A percentile compares a stretch with the other conserved stretches of the same genome.
Conservation (phyloP, 495 filamentous ascomycete genomes). For the Xylaria palmicola region DNA sequence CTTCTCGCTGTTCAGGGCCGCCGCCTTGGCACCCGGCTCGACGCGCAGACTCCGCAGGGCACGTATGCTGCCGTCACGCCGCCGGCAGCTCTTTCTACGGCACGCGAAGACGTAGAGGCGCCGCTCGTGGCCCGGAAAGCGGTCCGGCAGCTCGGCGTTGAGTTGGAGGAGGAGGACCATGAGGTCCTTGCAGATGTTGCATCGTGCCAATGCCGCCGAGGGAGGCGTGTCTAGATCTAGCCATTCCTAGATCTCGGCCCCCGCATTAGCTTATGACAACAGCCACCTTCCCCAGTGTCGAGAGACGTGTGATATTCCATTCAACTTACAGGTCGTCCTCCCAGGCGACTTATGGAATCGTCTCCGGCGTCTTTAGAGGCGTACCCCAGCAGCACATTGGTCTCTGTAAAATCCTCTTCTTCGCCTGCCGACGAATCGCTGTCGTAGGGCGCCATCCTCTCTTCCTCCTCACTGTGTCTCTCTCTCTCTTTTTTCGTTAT, state of each 20-base stretch:
- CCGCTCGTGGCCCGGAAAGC: constrained; percentile 81
- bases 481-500: not conserved
- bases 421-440: constrained; percentile 79
- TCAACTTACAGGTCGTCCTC: constrained; percentile 75
- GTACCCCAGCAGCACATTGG: constrained; percentile 88
- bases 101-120: constrained; percentile 85
- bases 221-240: constrained; percentile 65
- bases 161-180: constrained; percentile 88
- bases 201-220: constrained; percentile 77
- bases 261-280: too few species aligned
- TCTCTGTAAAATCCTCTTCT: constrained; percentile 73
- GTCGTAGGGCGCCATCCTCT: constrained; percentile 76
- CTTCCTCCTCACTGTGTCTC: not conserved
- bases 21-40: constrained; percentile 23
- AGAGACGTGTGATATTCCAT: not conserved
- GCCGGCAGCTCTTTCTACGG: constrained; percentile 71
- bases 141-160: constrained; percentile 84
- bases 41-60: constrained; percentile 65
- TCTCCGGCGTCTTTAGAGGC: constrained; percentile 77
- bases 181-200: constrained; percentile 80
- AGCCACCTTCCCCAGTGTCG: too few species aligned
- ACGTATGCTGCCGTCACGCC: constrained; percentile 77
- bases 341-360: constrained; percentile 85
- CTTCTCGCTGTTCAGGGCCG: constrained; percentile 27
- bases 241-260: constrained; percentile 64